phyloP scores from a whole-genome alignment of 306 rosid genomes.

The Abrus precatorius region DNA sequence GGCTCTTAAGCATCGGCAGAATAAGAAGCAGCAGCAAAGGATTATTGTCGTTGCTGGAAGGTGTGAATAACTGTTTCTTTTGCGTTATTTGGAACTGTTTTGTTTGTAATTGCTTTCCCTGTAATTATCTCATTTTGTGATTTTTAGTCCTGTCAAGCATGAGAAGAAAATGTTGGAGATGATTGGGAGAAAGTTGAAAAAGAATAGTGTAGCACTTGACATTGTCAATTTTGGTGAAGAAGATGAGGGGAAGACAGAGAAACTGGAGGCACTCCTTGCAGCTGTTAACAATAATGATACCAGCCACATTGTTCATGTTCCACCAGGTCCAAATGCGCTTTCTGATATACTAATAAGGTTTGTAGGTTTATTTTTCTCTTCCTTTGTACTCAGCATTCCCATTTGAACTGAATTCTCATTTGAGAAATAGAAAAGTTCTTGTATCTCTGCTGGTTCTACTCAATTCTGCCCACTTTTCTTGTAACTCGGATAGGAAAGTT shows the following conservation, averaged over 20 bases:
- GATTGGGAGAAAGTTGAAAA: slow-evolving; percentile 87
- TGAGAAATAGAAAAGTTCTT: slow-evolving; percentile 30
- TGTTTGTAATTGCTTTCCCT: slow-evolving; percentile 26
- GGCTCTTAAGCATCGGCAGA: slow-evolving; percentile 97
- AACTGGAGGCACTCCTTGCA: slow-evolving; percentile 80
- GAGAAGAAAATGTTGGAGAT: slow-evolving; percentile 84
- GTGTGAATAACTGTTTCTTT: slow-evolving; percentile 48
- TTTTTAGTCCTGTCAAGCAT: slow-evolving; percentile 74
- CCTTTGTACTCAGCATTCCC: background rate
- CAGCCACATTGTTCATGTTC: slow-evolving; percentile 63
- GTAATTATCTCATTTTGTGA: slow-evolving; percentile 24
- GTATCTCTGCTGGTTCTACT: slow-evolving; percentile 19
- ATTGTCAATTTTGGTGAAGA: slow-evolving; percentile 93
- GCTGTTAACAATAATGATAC: slow-evolving; percentile 88
- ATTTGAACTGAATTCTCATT: slow-evolving; percentile 27
- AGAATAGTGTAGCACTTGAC: slow-evolving; percentile 93
- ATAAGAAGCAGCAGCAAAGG: slow-evolving; percentile 97
- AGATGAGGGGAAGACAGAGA: slow-evolving; percentile 89
- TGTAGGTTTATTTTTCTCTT: slow-evolving; percentile 22
- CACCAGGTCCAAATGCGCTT: slow-evolving; percentile 59
- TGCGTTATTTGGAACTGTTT: slow-evolving; percentile 3
- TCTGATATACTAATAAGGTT: slow-evolving; percentile 70
- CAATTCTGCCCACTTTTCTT: slow-evolving; percentile 28
- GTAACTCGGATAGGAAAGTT: slow-evolving; percentile 9
- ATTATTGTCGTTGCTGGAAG: slow-evolving; percentile 93